Evolutionary conservation across 2,329 filamentous ascomycete species (phyloP), one percentile per base, ranked within the genome.

Genomic region (Kalaharituber pfeilii): DNA sequence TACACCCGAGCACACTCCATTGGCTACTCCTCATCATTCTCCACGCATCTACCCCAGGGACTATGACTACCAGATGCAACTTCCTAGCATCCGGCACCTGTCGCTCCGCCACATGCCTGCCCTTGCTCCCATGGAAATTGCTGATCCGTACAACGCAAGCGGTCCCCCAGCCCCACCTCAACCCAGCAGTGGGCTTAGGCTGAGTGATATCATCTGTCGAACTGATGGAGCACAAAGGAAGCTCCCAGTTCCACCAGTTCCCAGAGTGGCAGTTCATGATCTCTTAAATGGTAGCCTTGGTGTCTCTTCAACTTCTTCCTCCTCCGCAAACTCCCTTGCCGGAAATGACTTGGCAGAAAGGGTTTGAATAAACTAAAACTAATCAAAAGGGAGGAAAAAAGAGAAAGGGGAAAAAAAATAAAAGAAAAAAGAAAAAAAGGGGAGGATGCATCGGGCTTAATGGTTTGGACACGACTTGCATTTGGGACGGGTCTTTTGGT

Each of bases 1-100:
- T 3, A 98, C 89, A 1, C 91, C 89, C 9, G 89, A 96, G 66
- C 88, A 95, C 72, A 96, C 91, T n/a, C 89, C 89, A n/a, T 80
- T 96, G 54, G 89, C 88, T 26, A 98, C 89, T 4, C 89, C 89
- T 3, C 89, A 88, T 44, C 91, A 96, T 69, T 95, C 88, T 18
- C 91, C 91, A 51, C 85, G 91, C 44, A 75, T 98, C 8, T 63
- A 56, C 44, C 62, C 62, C 8, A 55, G 62, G 78, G 88, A 57
- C 86, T 50, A 27, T 30, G 62, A 64, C 47, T 73, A 75, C 54
- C 80, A 83, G 61, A 75, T 89, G 63, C 88, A 95, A 68, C 75
- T 96, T 53, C 89, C 91, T 28, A 86, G 85, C 44, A 80, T 98
- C 63, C 82, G 91, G 59, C 78, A 84, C 63, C 69, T 84, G 53